Conservation (phyloP, 192 early-diverging fungal species). For the Backusella parvicylindrica region DNA sequence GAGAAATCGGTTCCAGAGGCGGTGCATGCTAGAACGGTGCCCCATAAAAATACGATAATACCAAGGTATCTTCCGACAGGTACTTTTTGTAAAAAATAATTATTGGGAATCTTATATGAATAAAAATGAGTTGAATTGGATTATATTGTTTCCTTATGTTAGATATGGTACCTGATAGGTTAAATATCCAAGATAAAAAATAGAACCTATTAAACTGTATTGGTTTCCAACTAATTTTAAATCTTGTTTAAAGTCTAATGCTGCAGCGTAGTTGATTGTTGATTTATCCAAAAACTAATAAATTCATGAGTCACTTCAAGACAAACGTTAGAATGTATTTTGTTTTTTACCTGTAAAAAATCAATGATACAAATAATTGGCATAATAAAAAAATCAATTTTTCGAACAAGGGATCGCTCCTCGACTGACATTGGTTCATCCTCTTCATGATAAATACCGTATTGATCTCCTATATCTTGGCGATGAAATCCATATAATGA, state of each 20-base stretch:
- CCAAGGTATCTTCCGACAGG: conserved; percentile 20
- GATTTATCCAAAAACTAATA: conserved; percentile 31
- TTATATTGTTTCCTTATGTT: not conserved
- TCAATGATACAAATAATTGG: conserved; percentile 25
- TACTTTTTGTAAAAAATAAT: conserved; percentile 18
- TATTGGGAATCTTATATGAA: conserved; percentile 17
- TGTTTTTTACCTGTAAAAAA: conserved; percentile 25
- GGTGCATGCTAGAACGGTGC: conserved; percentile 15
- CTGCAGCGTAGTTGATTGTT: conserved; percentile 21
- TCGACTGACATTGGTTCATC: not conserved
- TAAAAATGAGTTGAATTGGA: not conserved
- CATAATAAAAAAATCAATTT: conserved; percentile 22
- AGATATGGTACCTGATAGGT: conserved; percentile 12
- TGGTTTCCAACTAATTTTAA: conserved; percentile 13
- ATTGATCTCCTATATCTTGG: not conserved
- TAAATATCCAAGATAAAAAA: conserved; percentile 34
- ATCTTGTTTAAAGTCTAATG: conserved; percentile 17
- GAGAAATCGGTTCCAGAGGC: conserved; percentile 10
- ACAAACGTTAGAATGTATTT: not conserved
- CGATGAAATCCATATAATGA: conserved; percentile 10
- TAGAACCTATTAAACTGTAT: conserved; percentile 25
- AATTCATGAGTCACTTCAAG: not conserved
- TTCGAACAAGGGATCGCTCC: conserved; percentile 21
- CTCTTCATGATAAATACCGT: not conserved
- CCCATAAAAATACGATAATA: conserved; percentile 20